Evolutionary conservation across 306 rosid species (phyloP).

Genomic region (Vigna angularis): DNA sequence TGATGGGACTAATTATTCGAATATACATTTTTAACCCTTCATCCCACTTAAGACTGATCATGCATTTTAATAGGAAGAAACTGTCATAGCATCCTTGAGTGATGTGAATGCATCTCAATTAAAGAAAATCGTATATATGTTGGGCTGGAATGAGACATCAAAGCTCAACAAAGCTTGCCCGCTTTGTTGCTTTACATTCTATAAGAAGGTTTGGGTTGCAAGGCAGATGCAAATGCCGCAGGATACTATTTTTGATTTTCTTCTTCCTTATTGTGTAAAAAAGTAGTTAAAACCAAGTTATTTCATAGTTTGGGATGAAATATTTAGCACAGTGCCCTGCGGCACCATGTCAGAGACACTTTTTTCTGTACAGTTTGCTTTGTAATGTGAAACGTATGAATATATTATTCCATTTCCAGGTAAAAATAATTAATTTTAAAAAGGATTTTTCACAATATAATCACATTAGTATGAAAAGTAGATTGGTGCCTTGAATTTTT

Average conservation of each 20-base stretch:
- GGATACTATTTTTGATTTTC: conserved; percentile 5
- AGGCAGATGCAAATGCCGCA: neutral
- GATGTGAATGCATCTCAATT: conserved; percentile 12
- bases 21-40: neutral
- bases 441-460: neutral
- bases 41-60: neutral
- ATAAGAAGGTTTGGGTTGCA: neutral
- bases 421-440: neutral
- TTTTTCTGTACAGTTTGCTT: no score
- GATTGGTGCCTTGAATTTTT: conserved; percentile 4
- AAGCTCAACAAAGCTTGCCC: neutral
- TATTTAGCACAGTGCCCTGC: neutral
- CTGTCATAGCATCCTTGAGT: conserved; percentile 2
- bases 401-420: neutral
- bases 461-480: conserved; percentile 6
- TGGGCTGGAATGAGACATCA: conserved; percentile 9
- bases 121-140: conserved; percentile 18
- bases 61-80: conserved; percentile 4
- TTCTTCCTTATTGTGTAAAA: neutral
- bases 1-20: conserved; percentile 7
- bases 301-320: conserved; percentile 5
- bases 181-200: neutral
- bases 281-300: neutral
- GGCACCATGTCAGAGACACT: no score
- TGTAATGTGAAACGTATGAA: neutral